phyloP scores from a whole-genome alignment of 2,329 filamentous ascomycete species.

The Pseudogymnoascus sp. region DNA sequence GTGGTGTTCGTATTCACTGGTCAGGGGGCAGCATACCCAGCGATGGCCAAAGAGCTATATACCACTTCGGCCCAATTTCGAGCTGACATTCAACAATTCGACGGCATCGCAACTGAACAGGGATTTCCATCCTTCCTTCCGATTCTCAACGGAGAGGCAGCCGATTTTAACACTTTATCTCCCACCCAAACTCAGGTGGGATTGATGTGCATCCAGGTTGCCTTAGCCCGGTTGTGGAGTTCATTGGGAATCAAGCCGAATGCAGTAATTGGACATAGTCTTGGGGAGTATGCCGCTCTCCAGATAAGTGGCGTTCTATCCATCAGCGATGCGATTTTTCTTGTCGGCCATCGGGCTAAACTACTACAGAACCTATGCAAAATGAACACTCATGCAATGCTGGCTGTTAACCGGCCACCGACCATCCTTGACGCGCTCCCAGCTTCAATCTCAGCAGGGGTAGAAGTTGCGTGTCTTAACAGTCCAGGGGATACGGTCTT shows the following conservation, averaged over 20 bases:
- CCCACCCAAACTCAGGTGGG: slow-evolving; percentile 43
- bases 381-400: slow-evolving; percentile 58
- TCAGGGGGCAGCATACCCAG: slow-evolving; percentile 29
- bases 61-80: slow-evolving; percentile 29
- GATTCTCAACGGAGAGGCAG: slow-evolving; percentile 32
- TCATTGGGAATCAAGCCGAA: slow-evolving; percentile 46
- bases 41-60: not conserved
- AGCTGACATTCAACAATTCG: not conserved
- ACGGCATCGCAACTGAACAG: not conserved
- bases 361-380: slow-evolving; percentile 57
- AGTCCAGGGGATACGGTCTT: slow-evolving; percentile 65
- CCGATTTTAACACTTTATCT: no score
- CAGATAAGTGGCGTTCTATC: slow-evolving; percentile 62
- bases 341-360: slow-evolving; percentile 59
- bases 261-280: slow-evolving; percentile 50
- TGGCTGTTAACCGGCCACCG: slow-evolving; percentile 37
- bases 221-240: slow-evolving; percentile 43
- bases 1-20: slow-evolving; percentile 23
- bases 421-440: slow-evolving; percentile 16
- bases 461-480: slow-evolving; percentile 59
- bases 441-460: slow-evolving; percentile 38
- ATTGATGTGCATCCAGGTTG: slow-evolving; percentile 43
- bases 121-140: slow-evolving; percentile 8
- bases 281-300: slow-evolving; percentile 63
- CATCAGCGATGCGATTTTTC: slow-evolving; percentile 59